Conservation (phyloP, 2,329 filamentous ascomycete species). For the Aspergillus sp. region DNA sequence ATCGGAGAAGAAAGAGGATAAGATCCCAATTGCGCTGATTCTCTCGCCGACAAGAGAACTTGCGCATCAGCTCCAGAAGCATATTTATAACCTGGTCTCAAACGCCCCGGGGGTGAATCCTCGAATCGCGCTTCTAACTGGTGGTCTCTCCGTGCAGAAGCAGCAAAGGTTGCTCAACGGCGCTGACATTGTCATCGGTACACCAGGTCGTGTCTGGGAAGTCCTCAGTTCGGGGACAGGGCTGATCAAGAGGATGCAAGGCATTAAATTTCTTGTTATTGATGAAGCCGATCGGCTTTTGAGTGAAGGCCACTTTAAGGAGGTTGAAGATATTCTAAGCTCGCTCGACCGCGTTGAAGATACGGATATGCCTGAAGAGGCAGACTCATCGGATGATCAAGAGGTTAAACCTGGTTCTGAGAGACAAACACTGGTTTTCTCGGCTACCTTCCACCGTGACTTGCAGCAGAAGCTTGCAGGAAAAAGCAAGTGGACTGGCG, state of each 20-base stretch:
- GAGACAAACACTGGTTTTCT: constrained; percentile 93
- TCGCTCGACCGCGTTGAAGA: constrained; percentile 71
- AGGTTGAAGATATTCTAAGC: constrained; percentile 84
- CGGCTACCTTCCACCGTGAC: constrained; percentile 90
- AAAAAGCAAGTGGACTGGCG: constrained; percentile 63
- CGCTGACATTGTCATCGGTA: constrained; percentile 91
- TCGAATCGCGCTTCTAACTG: constrained; percentile 81
- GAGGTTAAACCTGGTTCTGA: constrained; percentile 38
- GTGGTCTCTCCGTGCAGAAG: constrained; percentile 91
- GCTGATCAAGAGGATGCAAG: constrained; percentile 70
- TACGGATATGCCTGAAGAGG: constrained; percentile 34
- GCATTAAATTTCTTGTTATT: constrained; percentile 81
- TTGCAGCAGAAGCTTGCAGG: constrained; percentile 89
- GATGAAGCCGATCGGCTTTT: constrained; percentile 94
- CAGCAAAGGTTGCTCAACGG: constrained; percentile 82
- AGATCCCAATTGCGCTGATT: constrained; percentile 72
- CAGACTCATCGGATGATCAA: constrained; percentile 43
- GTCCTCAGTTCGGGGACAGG: constrained; percentile 77
- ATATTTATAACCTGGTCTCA: constrained; percentile 76
- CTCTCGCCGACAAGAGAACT: constrained; percentile 91
- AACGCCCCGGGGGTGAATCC: constrained; percentile 65
- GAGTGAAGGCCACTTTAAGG: constrained; percentile 93
- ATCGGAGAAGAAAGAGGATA: constrained; percentile 46
- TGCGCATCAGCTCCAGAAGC: constrained; percentile 86
- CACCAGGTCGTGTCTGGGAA: constrained; percentile 93